These are phyloP conservation scores for Erodium maritimum DNA, from an alignment of 345 rosid genomes.

Conservation along the genomic window DNA sequence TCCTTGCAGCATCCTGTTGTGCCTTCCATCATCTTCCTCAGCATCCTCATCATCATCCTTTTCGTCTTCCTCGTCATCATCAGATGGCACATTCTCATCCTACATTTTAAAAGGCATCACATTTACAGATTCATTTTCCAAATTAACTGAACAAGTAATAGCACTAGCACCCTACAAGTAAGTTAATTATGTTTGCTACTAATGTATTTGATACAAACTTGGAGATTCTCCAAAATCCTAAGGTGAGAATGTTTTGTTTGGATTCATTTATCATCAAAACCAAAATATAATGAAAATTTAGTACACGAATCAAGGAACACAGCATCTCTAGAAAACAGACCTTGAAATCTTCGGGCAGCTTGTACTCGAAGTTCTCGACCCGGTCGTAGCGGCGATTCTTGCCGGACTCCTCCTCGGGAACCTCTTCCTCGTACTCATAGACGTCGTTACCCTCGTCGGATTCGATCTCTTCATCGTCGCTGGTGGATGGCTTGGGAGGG, in stretches of 20 bases:
- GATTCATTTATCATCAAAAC: not conserved
- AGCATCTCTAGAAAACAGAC: slow-evolving; percentile 12
- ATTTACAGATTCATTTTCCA: too few relatives aligned
- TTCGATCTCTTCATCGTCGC: slow-evolving; percentile 39
- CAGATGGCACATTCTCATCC: slow-evolving; percentile 72
- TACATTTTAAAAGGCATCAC: slow-evolving; percentile 12
- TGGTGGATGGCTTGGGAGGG: slow-evolving; percentile 9
- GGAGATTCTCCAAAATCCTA: too few relatives aligned
- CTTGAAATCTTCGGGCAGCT: slow-evolving; percentile 63
- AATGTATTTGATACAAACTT: too few relatives aligned
- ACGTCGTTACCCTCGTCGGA: slow-evolving; percentile 45
- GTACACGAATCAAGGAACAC: not conserved
- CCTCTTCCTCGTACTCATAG: slow-evolving; percentile 77
- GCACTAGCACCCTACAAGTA: too few relatives aligned
- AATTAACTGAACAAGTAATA: too few relatives aligned
- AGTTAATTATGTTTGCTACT: too few relatives aligned
- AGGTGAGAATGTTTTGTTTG: too few relatives aligned
- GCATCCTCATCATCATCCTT: slow-evolving; percentile 24
- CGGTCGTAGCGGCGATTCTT: slow-evolving; percentile 72
- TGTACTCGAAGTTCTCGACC: slow-evolving; percentile 55
- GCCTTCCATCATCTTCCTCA: slow-evolving; percentile 49
- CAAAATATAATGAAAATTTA: not conserved
- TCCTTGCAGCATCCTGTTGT: slow-evolving; percentile 64
- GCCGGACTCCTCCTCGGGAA: slow-evolving; percentile 60
- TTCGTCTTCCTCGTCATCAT: slow-evolving; percentile 22